Conservation (phyloP, 2,329 filamentous ascomycete species). For the Diaporthe sp. region DNA sequence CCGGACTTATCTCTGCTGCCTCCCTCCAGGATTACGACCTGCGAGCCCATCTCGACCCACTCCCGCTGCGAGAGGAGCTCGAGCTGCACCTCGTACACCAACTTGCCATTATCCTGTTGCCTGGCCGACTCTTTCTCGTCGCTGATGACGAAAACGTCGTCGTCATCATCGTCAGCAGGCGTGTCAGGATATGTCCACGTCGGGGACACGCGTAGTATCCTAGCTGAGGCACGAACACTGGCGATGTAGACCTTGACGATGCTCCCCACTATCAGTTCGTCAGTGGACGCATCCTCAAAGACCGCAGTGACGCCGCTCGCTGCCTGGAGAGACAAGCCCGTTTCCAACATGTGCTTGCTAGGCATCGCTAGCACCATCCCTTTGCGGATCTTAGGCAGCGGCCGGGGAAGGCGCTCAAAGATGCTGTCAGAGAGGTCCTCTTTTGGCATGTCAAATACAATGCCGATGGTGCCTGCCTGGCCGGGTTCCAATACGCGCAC, state of each 20-base stretch:
- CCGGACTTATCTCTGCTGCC: constrained; percentile 75
- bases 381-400: constrained; percentile 70
- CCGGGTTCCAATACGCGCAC: constrained; percentile 81
- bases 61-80: constrained; percentile 78
- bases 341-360: constrained; percentile 68
- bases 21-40: constrained; percentile 79
- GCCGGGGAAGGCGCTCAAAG: constrained; percentile 46
- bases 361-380: constrained; percentile 85
- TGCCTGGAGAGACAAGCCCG: constrained; percentile 70
- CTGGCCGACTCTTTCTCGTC: constrained; percentile 57
- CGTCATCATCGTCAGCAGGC: constrained; percentile 56
- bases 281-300: constrained; percentile 75
- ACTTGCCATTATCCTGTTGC: constrained; percentile 43
- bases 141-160: constrained; percentile 71
- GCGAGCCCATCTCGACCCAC: constrained; percentile 79
- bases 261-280: constrained; percentile 73
- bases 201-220: constrained; percentile 70
- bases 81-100: constrained; percentile 70
- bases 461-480: constrained; percentile 90
- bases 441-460: constrained; percentile 68
- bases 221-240: constrained; percentile 85
- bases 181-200: constrained; percentile 43
- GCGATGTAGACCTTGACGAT: constrained; percentile 87
- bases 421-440: constrained; percentile 49
- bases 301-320: constrained; percentile 78